Evolutionary conservation across 2,329 filamentous ascomycete genomes (phyloP), one percentile per base, ranked within the genome.

Genomic region (Sporothrix euskadiensis): DNA sequence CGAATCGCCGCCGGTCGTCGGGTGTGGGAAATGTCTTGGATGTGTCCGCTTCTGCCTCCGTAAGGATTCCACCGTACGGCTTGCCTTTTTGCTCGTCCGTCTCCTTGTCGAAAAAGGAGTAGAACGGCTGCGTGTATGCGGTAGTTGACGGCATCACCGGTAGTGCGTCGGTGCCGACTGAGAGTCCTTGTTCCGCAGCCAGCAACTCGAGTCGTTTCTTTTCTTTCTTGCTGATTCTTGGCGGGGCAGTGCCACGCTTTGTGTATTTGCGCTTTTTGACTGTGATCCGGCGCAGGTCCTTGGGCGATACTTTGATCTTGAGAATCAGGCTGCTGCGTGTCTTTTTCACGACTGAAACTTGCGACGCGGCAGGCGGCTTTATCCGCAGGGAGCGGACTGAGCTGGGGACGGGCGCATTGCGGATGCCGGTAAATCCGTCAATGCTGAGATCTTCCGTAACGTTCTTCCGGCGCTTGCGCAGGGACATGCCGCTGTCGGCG

Each of bases 11-110:
- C 65, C 95, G 90, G 80, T 99, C 96, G 71, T 90, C 88, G 61
- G 91, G 87, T 47, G 89, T 88, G 0, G 96, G 96, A 54, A 97
- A 86, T 0, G 96, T 98, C 78, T 93, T 93, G 1, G 92, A 90
- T 0, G 96, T 99, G 79, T 98, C 95, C 0, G 94, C 94, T 80
- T 99, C 95, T 0, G 87, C 86, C 81, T 98, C 95, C 0, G 89
- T 92, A 39, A 99, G 85, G 70, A 99, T 97, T 1, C 96, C 96
- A 39, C 96, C 96, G 77, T 98, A 99, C 0, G 96, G 96, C 80
- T 97, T 98, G 69, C 92, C 92, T 80, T 97, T 97, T 54, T 90
- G 85, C 78, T 98, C 94, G 74, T 98, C 94, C 22, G 90, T 90
- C 77, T 98, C 95, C 76, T 92, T 93, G 77, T 98, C 95, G 75